Conservation (phyloP, 2,329 filamentous ascomycete species). For the Colletotrichum sojae region DNA sequence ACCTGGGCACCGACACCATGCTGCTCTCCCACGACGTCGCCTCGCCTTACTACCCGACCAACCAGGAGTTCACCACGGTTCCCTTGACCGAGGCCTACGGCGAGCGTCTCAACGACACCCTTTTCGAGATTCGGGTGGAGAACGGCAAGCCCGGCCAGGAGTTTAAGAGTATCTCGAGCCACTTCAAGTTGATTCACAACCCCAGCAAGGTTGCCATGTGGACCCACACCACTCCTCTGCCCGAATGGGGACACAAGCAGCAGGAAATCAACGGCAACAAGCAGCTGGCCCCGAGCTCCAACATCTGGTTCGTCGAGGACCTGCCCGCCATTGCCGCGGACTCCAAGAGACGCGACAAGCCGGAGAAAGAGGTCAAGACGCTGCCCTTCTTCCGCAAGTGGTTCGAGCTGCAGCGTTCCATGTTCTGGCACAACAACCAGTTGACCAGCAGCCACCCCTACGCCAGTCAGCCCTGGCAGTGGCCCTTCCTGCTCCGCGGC, state of each 20-base stretch:
- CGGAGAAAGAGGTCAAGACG: conserved; percentile 83
- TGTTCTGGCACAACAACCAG: conserved; percentile 99
- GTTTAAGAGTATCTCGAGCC: conserved; percentile 90
- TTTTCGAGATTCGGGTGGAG: conserved; percentile 94
- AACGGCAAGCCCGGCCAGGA: conserved; percentile 84
- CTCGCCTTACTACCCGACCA: conserved; percentile 95
- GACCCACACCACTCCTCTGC: conserved; percentile 95
- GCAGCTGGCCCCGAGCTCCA: conserved; percentile 89
- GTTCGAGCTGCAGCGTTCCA: conserved; percentile 94
- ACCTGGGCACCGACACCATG: conserved; percentile 86
- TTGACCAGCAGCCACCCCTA: conserved; percentile 98
- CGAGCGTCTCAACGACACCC: conserved; percentile 85
- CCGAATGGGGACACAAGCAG: conserved; percentile 97
- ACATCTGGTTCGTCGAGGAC: conserved; percentile 94
- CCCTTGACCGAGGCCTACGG: conserved; percentile 79
- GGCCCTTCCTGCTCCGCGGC: conserved; percentile 96
- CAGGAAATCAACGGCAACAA: conserved; percentile 99
- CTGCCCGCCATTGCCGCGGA: conserved; percentile 84
- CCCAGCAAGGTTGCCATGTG: conserved; percentile 99
- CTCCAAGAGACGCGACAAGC: conserved; percentile 80
- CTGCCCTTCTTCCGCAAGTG: conserved; percentile 94
- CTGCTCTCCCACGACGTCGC: conserved; percentile 97
- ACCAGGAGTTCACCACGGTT: conserved; percentile 97
- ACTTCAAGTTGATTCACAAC: conserved; percentile 96
- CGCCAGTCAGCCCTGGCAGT: conserved; percentile 93